Evolutionary conservation across 2,329 filamentous ascomycete species (phyloP), one percentile per base, ranked within the genome.

Genomic region (Paraphaeosphaeria sporulosa): DNA sequence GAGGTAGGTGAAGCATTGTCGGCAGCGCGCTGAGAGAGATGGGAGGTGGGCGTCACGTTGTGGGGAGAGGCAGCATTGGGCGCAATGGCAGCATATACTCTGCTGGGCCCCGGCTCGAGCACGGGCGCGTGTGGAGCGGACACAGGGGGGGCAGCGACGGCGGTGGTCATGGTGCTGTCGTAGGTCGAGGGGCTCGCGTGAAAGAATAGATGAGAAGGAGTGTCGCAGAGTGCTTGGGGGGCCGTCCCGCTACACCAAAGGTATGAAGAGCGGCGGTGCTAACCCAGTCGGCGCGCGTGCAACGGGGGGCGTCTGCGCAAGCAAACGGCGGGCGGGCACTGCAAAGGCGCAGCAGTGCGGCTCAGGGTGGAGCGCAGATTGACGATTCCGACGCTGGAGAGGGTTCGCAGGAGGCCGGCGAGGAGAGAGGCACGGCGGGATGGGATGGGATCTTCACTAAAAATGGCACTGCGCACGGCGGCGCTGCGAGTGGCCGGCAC

Each of bases 81-180:
- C 65, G 80, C 77, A 66, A 82, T 79, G 72, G 78, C 67, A 63
- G 78, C 73, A 75, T 80, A 82, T 70, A 76, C 75, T 65, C 78
- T 79, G 62, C 78, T 72, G 6, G 77, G 78, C 63, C 74, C 70
- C 55, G 75, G 72, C 46, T 72, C 73, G 62, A 74, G 68, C 50
- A 75, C 73, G 62, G 78, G 75, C 59, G 72, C 70, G 70, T 76
- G 75, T 67, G 77, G 73, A 66, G 77, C 68, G 69, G 76, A 63
- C 74, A 73, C 71, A 67, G 71, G 76, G 68, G 80, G 73, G 56
- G 77, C 76, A 64, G 80, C 81, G 73, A 83, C 74, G 63, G 78
- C 79, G 68, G 81, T 81, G 60, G 80, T 81, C 81, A 83, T 83
- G 72, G 70, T 73, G 69, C 64, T 66, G 68, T 65, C 55, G 66